Base-by-base conservation (phyloP, 768 basidiomycete genomes). In the Termitomyces sp. region DNA sequence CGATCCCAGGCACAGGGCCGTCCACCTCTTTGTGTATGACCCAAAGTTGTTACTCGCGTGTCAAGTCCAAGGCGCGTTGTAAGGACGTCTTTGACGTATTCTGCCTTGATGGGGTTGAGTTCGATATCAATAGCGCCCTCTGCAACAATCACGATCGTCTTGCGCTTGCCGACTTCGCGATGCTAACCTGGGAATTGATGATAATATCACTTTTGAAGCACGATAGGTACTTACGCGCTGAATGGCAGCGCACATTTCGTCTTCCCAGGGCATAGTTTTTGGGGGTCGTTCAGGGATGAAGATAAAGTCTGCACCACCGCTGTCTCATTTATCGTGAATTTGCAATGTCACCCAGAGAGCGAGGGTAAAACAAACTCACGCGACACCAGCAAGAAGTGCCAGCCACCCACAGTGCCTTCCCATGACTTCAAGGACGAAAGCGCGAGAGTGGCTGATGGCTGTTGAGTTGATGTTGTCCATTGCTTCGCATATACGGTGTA, bases 341-440 rank as follows among this genome's bases (percentile, higher is more conserved):
- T 12, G 15, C 17, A 17, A 31, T 40, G 8, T 4, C 12, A 26
- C 3, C 11, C 19, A 19, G 17, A 38, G 3, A 12, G 31, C 26
- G 14, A 51, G 17, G 26, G 3, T 28, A 8, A 19, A 31, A 21
- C 17, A 31, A 4, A 74, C 83, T 57, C 64, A 90, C 87, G 90
- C 91, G 48, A 98, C 89, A 59, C 90, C 94, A 12, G 94, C 97
- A 65, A 94, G 79, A 23, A 98, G 77, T 4, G 97, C 94, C 15
- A 98, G 78, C 97, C 97, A 99, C 17, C 97, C 97, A 70, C 97
- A 98, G 68, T 98, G 92, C 55, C 96, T 78, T n/a, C 97, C 97
- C 97, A 98, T 99, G 53, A 98, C 97, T 71, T 98, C 97, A 43
- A 99, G 79, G 41, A 99, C 95, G 70, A 99, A 99, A 0, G 97